phyloP scores from a whole-genome alignment of 1,139 yeast species.

The Debaryomyces sp. region DNA sequence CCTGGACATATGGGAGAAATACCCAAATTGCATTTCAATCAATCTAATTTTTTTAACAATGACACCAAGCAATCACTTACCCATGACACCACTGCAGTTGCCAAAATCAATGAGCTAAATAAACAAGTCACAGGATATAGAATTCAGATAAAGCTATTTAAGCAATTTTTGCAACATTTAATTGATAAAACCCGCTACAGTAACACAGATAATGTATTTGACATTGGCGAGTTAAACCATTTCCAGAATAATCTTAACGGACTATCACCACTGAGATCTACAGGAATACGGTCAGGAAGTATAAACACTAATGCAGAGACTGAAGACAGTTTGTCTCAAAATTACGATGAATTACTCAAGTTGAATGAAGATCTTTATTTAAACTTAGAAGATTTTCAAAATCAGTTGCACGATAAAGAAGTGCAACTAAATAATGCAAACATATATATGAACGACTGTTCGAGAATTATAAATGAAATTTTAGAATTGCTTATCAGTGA shows the following conservation, averaged over 20 bases:
- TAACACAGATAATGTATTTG: conserved; percentile 16
- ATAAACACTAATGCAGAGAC: background rate
- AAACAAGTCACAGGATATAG: conserved; percentile 46
- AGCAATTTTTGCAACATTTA: conserved; percentile 42
- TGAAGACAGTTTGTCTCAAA: conserved; percentile 21
- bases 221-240: conserved; percentile 25
- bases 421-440: conserved; percentile 18
- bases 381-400: conserved; percentile 38
- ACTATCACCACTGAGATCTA: conserved; percentile 14
- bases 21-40: conserved; percentile 14
- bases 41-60: conserved; percentile 2
- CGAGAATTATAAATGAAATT: conserved; percentile 24
- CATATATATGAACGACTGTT: conserved; percentile 19
- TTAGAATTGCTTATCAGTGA: conserved; percentile 25
- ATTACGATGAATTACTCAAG: conserved; percentile 38
- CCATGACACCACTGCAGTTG: conserved; percentile 11
- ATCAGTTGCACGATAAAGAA: conserved; percentile 32
- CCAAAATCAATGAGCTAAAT: conserved; percentile 35
- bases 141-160: conserved; percentile 46
- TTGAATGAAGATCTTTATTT: conserved; percentile 44
- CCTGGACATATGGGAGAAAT: conserved; percentile 8
- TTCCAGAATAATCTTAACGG: conserved; percentile 27
- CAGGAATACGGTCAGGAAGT: conserved; percentile 1
- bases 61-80: conserved; percentile 1
- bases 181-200: conserved; percentile 28